Conservation (phyloP, 2,329 filamentous ascomycete genomes). For the Pestalotiopsis fici region DNA sequence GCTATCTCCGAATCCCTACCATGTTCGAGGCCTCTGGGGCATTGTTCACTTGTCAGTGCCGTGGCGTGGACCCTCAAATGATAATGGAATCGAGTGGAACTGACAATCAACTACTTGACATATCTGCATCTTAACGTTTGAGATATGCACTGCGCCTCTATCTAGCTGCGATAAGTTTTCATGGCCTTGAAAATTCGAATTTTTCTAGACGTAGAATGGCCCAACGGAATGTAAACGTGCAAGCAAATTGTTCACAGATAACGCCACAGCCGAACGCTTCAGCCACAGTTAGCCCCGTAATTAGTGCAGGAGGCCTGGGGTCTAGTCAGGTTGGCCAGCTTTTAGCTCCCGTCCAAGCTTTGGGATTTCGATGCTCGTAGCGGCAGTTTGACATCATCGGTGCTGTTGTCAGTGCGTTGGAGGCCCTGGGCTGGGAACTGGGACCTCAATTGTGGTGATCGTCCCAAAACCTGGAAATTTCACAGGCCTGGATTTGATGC, state of each 20-base stretch:
- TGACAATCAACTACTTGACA: neutral
- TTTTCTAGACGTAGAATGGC: neutral
- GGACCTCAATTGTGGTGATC: neutral
- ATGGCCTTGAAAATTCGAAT: neutral
- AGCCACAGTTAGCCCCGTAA: neutral
- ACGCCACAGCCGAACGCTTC: neutral
- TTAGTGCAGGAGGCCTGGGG: neutral
- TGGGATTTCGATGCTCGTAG: neutral
- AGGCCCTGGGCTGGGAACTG: neutral
- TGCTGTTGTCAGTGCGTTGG: neutral
- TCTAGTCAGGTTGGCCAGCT: neutral
- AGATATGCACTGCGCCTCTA: neutral
- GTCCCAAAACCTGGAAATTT: conserved; percentile 7
- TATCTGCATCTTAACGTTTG: neutral
- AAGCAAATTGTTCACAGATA: neutral
- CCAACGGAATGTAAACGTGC: neutral
- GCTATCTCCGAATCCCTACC: neutral
- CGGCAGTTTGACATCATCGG: conserved; percentile 10
- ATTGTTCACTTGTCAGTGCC: neutral
- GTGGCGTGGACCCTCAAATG: neutral
- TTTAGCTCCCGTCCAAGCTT: neutral
- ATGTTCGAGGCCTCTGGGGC: neutral
- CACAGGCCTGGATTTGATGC: neutral
- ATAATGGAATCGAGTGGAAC: neutral
- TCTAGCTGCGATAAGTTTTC: neutral